Evolutionary conservation across 352 stramenopile species (phyloP), one percentile per base, ranked within the genome.

Genomic region (Elongisporangium prolatum): DNA sequence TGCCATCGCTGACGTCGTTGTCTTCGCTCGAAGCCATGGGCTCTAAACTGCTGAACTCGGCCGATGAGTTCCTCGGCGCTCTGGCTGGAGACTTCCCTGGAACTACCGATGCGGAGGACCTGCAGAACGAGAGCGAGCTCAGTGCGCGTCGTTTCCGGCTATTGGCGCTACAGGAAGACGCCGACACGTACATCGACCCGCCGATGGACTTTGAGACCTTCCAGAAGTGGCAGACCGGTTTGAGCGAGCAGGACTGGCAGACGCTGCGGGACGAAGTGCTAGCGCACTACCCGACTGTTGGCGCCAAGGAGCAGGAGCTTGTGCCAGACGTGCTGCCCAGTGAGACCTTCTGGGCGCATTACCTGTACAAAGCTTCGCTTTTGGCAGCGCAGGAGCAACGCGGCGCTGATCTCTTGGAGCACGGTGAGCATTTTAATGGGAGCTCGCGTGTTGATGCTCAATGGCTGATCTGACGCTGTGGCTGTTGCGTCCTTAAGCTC

Each of bases 321-420:
- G 80, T 91, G 50, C 80, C 80, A 4, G 79, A 66, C 1, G 56
- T 71, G 8, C 63, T 91, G 18, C 67, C 72, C 17, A 64, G 54
- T 3, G 76, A 87, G 18, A 61, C 74, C 48, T 91, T 91, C 44
- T 91, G 80, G 80, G 58, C 65, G 0, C 72, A 91, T 50, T 91
- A 91, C 56, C 72, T 91, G 21, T 91, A 88, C 71, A 91, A 91
- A 60, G 77, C 78, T 18, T 86, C 77, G 53, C 65, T 87, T 7
- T 47, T 91, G 34, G 78, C 80, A 17, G 80, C 80, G 3, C 80
- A 91, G 54, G 78, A 91, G 56, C 68, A 88, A 57, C 77, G 78
- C 3, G 72, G 78, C 47, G 80, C 80, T 0, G 69, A 88, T 38
- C 50, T 91, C 52, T 59, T 91, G 7, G 75, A 88, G 52, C 77